Percentiles rank a stretch among this genome's conserved stretches.
These are phyloP conservation scores for Bipolaris sorokiniana DNA, from an alignment of 2,329 filamentous ascomycete species.

Conservation along the genomic window DNA sequence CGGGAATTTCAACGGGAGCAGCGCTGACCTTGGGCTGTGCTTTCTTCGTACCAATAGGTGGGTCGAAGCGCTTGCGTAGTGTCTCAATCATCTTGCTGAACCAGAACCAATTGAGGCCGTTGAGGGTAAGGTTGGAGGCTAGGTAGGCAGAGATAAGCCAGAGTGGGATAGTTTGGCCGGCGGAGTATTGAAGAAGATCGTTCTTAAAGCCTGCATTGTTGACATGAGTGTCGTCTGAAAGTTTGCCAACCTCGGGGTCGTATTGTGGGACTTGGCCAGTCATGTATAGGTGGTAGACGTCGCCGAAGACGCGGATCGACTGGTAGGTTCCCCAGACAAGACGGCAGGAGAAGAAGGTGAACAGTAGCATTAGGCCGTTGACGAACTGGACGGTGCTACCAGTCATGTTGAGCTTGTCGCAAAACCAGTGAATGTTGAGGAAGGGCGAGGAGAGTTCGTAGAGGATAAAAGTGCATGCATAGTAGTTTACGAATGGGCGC, in stretches of 20 bases:
- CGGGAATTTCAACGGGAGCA: slow-evolving; percentile 19
- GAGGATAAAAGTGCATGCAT: slow-evolving; percentile 79
- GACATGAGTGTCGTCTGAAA: slow-evolving; percentile 30
- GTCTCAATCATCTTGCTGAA: slow-evolving; percentile 86
- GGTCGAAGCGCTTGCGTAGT: slow-evolving; percentile 75
- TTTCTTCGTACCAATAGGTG: slow-evolving; percentile 57
- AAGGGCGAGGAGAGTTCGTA: slow-evolving; percentile 88
- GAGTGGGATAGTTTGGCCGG: slow-evolving; percentile 59
- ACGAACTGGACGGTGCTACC: slow-evolving; percentile 75
- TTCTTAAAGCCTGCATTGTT: slow-evolving; percentile 36
- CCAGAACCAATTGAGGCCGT: slow-evolving; percentile 82
- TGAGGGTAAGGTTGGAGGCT: slow-evolving; percentile 72
- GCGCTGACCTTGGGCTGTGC: slow-evolving; percentile 28
- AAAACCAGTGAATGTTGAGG: slow-evolving; percentile 90
- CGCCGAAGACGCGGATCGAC: slow-evolving; percentile 67
- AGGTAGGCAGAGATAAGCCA: slow-evolving; percentile 76
- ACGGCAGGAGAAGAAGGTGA: slow-evolving; percentile 77
- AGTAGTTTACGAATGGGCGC: slow-evolving; percentile 86
- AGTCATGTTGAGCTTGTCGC: slow-evolving; percentile 83
- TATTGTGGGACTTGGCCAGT: slow-evolving; percentile 30
- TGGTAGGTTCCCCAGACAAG: slow-evolving; percentile 79
- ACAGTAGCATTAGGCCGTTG: slow-evolving; percentile 75
- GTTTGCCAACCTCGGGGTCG: slow-evolving; percentile 38
- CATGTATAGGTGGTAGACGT: slow-evolving; percentile 62
- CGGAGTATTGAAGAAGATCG: slow-evolving; percentile 58